A percentile compares a stretch with the other conserved stretches of the same genome.
Evolutionary conservation across 2,329 filamentous ascomycete species (phyloP).

Genomic region (Colletotrichum cereale): DNA sequence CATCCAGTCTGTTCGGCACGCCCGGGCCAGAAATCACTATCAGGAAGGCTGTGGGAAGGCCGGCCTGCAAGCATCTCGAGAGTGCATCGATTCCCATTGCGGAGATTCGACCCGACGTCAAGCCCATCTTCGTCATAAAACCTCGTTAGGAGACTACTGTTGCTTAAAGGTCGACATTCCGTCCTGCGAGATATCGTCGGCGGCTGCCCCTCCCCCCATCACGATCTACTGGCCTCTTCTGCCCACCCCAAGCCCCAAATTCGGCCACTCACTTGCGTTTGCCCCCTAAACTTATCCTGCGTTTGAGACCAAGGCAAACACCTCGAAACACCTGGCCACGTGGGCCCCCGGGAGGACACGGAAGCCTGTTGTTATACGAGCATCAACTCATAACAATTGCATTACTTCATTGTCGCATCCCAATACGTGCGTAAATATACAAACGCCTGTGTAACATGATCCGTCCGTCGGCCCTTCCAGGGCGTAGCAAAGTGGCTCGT

Average conservation of each 20-base stretch:
- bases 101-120: background rate
- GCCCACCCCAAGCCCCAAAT: background rate
- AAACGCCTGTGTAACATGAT: constrained; percentile 20
- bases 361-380: background rate
- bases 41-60: background rate
- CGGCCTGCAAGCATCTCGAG: background rate
- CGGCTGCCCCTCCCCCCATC: too few relatives aligned
- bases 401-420: constrained; percentile 40
- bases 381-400: constrained; percentile 35
- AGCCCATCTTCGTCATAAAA: background rate
- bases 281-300: background rate
- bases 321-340: background rate
- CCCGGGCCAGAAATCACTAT: too few relatives aligned
- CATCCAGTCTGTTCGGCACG: background rate
- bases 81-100: background rate
- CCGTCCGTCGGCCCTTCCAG: constrained; percentile 24
- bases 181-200: background rate
- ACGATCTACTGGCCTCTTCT: background rate
- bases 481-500: background rate
- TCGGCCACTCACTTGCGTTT: background rate
- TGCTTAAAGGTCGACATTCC: too few relatives aligned
- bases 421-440: constrained; percentile 34
- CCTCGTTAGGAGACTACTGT: too few relatives aligned
- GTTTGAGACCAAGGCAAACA: background rate
- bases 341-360: too few relatives aligned